These are phyloP conservation scores for Blastobotrys parvus DNA, from an alignment of 805 yeast species.

Conservation along the genomic window DNA sequence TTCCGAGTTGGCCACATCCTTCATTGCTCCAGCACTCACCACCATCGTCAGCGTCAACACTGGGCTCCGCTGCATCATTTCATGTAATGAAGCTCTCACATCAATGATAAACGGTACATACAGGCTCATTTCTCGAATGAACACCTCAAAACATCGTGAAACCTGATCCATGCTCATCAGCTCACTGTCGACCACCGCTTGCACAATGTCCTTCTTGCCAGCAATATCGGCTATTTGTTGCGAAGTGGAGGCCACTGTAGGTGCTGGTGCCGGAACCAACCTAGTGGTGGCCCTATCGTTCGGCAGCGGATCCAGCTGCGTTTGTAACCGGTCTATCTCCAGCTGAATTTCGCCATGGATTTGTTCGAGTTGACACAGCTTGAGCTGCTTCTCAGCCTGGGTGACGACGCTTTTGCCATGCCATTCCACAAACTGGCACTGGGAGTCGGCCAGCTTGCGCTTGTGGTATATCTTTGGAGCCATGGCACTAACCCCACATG, in stretches of 20 bases:
- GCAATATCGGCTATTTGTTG: not conserved
- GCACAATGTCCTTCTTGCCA: not conserved
- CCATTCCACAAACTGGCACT: not conserved
- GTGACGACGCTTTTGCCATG: not conserved
- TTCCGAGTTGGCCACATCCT: conserved; percentile 4
- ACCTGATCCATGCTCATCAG: conserved; percentile 6
- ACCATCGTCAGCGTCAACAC: not conserved
- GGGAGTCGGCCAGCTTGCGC: not conserved
- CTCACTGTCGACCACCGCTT: conserved; percentile 3
- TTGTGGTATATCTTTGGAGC: not conserved
- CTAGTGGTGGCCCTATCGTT: too few species aligned
- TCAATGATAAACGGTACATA: not conserved
- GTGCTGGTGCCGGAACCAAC: not conserved
- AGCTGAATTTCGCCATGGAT: conserved; percentile 16
- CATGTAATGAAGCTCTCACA: not conserved
- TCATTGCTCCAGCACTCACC: not conserved
- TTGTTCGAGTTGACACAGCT: conserved; percentile 11
- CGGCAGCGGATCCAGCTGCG: conserved; percentile 14
- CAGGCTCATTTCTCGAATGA: not conserved
- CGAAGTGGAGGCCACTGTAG: not conserved
- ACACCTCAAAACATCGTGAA: conserved; percentile 6
- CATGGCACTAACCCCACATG: conserved; percentile 5
- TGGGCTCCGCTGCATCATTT: not conserved
- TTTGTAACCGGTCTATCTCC: conserved; percentile 12
- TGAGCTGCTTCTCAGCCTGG: not conserved